Evolutionary conservation across 2,329 filamentous ascomycete species (phyloP).

Genomic region (Dendryphion nanum): DNA sequence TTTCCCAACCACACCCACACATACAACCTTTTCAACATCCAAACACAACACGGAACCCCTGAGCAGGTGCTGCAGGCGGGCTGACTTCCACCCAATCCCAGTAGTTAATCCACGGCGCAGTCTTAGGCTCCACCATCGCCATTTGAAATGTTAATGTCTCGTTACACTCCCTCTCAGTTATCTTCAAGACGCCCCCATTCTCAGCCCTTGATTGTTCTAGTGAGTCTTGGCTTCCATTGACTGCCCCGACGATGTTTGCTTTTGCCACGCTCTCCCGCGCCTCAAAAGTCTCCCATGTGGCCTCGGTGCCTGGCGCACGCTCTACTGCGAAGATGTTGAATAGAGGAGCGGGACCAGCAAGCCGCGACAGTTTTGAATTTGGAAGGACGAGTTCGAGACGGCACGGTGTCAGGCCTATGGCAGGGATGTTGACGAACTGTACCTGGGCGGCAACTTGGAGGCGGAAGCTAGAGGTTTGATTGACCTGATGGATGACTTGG

Average conservation of each 20-base stretch:
- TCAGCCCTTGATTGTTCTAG: conserved; percentile 5
- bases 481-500: conserved; percentile 30
- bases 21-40: conserved; percentile 16
- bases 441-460: conserved; percentile 26
- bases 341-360: conserved; percentile 19
- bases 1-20: neutral
- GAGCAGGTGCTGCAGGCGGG: conserved; percentile 21
- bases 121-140: conserved; percentile 3
- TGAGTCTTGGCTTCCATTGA: conserved; percentile 16
- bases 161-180: conserved; percentile 20
- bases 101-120: conserved; percentile 20
- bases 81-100: conserved; percentile 25
- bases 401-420: conserved; percentile 12
- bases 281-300: conserved; percentile 22
- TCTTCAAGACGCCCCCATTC: conserved; percentile 13
- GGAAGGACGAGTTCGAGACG: conserved; percentile 28
- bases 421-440: conserved; percentile 14
- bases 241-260: conserved; percentile 13
- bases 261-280: too few species aligned
- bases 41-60: conserved; percentile 26
- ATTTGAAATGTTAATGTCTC: conserved; percentile 30
- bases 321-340: conserved; percentile 26
- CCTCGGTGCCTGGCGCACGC: conserved; percentile 9
- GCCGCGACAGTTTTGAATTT: conserved; percentile 6
- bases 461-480: conserved; percentile 1